A percentile compares a stretch with the other conserved stretches of the same genome.
Conservation (phyloP, 2,329 filamentous ascomycete genomes). For the Colletotrichum acutatum region DNA sequence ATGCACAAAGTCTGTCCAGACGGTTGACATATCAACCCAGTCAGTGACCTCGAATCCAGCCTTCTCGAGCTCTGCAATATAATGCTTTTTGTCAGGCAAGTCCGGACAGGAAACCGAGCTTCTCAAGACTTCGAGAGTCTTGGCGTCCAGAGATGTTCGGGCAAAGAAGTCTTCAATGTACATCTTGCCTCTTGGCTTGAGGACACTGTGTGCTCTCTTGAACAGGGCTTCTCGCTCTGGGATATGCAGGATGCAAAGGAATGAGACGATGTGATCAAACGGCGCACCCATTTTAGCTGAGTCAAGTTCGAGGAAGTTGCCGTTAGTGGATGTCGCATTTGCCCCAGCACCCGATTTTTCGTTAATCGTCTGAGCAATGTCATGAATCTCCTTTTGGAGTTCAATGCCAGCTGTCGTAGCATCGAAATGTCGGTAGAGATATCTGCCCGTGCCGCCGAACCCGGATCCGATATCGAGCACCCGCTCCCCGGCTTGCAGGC, state of each 20-base stretch:
- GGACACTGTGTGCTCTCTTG: slow-evolving; percentile 22
- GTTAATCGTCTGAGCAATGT: slow-evolving; percentile 36
- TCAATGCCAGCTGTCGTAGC: slow-evolving; percentile 36
- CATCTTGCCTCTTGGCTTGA: slow-evolving; percentile 31
- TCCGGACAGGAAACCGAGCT: slow-evolving; percentile 35
- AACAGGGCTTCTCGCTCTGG: slow-evolving; percentile 34
- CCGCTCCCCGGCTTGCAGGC: slow-evolving; percentile 27
- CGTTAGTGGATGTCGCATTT: slow-evolving; percentile 34
- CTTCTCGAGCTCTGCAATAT: slow-evolving; percentile 29
- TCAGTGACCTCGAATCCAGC: slow-evolving; percentile 34
- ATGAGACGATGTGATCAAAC: slow-evolving; percentile 37
- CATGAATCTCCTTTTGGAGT: slow-evolving; percentile 38
- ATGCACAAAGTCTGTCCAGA: slow-evolving; percentile 37
- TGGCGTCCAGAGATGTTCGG: not conserved
- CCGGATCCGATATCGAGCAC: slow-evolving; percentile 39
- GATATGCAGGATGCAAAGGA: slow-evolving; percentile 39
- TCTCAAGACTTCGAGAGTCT: slow-evolving; percentile 16
- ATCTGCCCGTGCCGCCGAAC: slow-evolving; percentile 39
- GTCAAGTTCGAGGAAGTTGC: slow-evolving; percentile 33
- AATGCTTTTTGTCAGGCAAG: slow-evolving; percentile 31
- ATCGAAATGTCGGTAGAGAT: slow-evolving; percentile 34
- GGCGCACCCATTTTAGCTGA: slow-evolving; percentile 1
- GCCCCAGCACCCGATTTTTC: slow-evolving; percentile 17
- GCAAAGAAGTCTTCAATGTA: slow-evolving; percentile 40
- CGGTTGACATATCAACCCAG: slow-evolving; percentile 36